phyloP scores from a whole-genome alignment of 2,329 filamentous ascomycete species.

The Beauveria sp. region DNA sequence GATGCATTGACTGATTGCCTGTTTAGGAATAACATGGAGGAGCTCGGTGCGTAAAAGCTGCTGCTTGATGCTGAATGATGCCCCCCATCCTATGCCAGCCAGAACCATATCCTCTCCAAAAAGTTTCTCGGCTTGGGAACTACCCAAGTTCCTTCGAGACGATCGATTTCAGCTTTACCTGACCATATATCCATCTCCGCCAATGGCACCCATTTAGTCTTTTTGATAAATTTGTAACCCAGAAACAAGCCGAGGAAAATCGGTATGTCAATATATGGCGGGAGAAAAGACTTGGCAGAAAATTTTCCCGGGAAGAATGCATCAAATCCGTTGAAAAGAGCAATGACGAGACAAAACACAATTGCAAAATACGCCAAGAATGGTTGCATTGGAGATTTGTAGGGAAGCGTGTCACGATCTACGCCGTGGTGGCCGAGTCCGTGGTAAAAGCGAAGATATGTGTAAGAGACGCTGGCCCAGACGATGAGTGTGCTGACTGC shows the following conservation, averaged over 20 bases:
- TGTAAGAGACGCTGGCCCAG: conserved; percentile 59
- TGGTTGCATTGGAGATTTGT: conserved; percentile 59
- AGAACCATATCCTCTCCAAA: conserved; percentile 32
- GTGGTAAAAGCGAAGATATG: conserved; percentile 62
- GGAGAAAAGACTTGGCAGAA: conserved; percentile 48
- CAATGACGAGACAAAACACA: conserved; percentile 54
- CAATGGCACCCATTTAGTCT: conserved; percentile 39
- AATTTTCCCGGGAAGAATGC: conserved; percentile 56
- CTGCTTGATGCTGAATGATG: too few relatives aligned
- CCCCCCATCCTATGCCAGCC: conserved; percentile 26
- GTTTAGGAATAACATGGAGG: too few relatives aligned
- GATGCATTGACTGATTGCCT: too few relatives aligned
- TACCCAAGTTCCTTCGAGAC: conserved; percentile 29
- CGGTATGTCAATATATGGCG: conserved; percentile 61
- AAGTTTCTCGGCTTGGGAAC: conserved; percentile 29
- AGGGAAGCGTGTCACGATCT: conserved; percentile 55
- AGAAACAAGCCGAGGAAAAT: conserved; percentile 56
- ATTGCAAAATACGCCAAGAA: conserved; percentile 60
- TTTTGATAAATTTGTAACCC: conserved; percentile 59
- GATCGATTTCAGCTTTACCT: conserved; percentile 32
- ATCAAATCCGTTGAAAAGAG: conserved; percentile 64
- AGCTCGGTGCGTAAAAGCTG: too few relatives aligned
- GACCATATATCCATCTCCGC: conserved; percentile 34
- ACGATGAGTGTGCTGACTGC: conserved; percentile 65
- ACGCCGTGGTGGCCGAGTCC: conserved; percentile 59